phyloP scores from a whole-genome alignment of 768 basidiomycete species.

The Lactarius evosmus region DNA sequence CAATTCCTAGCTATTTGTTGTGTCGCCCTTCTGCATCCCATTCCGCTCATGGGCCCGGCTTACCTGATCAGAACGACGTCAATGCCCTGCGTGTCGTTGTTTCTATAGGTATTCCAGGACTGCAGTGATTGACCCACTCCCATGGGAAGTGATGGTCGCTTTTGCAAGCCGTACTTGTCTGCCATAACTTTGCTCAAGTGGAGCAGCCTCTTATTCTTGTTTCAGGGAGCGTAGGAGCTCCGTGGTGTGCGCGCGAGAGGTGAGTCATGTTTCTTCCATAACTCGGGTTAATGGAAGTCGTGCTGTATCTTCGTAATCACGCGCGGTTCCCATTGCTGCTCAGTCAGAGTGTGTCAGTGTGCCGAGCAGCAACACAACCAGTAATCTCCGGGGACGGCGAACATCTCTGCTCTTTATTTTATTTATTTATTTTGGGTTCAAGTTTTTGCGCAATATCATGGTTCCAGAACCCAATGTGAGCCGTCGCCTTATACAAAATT shows the following conservation, averaged over 20 bases:
- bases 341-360: constrained; percentile 22
- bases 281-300: neutral
- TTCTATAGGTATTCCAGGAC: neutral
- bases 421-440: too few relatives aligned
- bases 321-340: neutral
- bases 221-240: constrained; percentile 16
- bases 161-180: neutral
- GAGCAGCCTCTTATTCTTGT: neutral
- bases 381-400: constrained; percentile 38
- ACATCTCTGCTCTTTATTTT: constrained; percentile 37
- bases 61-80: neutral
- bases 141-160: neutral
- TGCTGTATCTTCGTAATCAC: neutral
- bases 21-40: neutral
- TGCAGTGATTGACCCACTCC: neutral
- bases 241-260: neutral
- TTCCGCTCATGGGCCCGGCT: neutral
- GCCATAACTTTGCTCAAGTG: neutral
- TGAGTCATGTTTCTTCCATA: neutral
- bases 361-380: neutral
- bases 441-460: too few relatives aligned
- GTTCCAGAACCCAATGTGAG: constrained; percentile 35
- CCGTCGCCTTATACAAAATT: constrained; percentile 46
- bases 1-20: neutral
- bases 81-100: neutral